Evolutionary conservation across 225 moss, liverwort and hornwort species (phyloP).

Genomic region (Climacium dendroides): DNA sequence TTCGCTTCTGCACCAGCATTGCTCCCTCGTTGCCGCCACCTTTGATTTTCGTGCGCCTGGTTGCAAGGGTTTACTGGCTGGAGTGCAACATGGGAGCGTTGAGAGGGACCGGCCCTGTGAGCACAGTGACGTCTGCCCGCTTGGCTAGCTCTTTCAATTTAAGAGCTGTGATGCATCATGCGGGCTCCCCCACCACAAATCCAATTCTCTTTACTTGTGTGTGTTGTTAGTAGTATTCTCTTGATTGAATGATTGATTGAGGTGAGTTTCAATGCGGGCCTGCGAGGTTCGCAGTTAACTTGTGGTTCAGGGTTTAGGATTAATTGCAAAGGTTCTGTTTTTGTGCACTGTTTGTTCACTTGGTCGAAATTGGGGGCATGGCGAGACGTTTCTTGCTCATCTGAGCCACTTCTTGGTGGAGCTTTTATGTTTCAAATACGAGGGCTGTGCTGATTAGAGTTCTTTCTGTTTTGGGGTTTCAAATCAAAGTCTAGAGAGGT

Average conservation of each 20-base stretch:
- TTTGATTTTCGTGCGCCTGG: constrained; percentile 1
- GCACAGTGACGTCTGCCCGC: constrained; percentile 37
- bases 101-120: neutral
- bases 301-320: neutral
- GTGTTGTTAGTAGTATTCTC: neutral
- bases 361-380: too few species aligned
- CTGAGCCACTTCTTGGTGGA: neutral
- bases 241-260: neutral
- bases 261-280: neutral
- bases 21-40: constrained; percentile 5
- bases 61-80: neutral
- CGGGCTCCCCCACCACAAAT: neutral
- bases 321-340: neutral
- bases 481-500: too few species aligned
- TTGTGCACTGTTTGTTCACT: neutral
- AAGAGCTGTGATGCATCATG: constrained; percentile 22
- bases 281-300: too few species aligned
- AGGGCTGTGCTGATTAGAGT: neutral
- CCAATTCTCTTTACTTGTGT: neutral
- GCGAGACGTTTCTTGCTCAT: neutral
- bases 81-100: neutral
- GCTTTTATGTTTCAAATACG: too few species aligned
- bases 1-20: neutral
- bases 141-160: neutral
- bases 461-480: neutral